Percentiles rank a stretch among this genome's conserved stretches.
These are phyloP conservation scores for Nakazawaea ishiwadae DNA, from an alignment of 805 yeast species.

Conservation along the genomic window DNA sequence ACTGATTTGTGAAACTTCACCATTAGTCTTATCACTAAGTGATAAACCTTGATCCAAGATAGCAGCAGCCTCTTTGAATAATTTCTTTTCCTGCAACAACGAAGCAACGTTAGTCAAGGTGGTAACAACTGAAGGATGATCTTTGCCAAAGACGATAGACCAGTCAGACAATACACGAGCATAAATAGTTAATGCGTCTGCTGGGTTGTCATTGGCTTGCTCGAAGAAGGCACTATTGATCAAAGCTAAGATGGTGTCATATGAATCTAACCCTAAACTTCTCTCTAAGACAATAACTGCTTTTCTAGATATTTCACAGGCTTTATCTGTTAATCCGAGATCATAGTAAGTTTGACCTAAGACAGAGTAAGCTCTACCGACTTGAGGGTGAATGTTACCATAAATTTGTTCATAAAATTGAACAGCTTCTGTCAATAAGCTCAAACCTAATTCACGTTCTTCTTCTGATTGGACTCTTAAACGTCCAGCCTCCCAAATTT, in stretches of 20 bases:
- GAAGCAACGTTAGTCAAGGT: conserved; percentile 58
- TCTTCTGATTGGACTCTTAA: conserved; percentile 31
- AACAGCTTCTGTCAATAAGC: conserved; percentile 64
- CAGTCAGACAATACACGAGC: conserved; percentile 56
- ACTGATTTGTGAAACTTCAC: conserved; percentile 53
- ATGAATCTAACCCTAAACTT: conserved; percentile 73
- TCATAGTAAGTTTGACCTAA: conserved; percentile 67
- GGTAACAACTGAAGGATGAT: conserved; percentile 68
- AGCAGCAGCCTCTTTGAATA: conserved; percentile 41
- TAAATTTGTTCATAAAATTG: conserved; percentile 77
- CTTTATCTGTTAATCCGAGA: conserved; percentile 48
- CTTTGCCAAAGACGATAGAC: conserved; percentile 50
- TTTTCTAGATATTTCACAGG: conserved; percentile 61
- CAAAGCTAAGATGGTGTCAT: conserved; percentile 66
- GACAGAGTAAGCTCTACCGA: conserved; percentile 63
- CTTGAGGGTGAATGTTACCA: conserved; percentile 75
- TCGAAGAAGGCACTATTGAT: conserved; percentile 75
- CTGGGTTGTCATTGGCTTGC: conserved; percentile 49
- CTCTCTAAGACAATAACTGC: conserved; percentile 76
- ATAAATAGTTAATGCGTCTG: conserved; percentile 59
- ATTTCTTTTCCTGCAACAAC: conserved; percentile 49
- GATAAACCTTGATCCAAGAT: conserved; percentile 52
- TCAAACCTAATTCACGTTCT: conserved; percentile 53
- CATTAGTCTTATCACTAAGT: conserved; percentile 47
- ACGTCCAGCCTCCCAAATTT: conserved; percentile 65